Conservation (phyloP, 169 alveolate species). For the Babesia divergens region DNA sequence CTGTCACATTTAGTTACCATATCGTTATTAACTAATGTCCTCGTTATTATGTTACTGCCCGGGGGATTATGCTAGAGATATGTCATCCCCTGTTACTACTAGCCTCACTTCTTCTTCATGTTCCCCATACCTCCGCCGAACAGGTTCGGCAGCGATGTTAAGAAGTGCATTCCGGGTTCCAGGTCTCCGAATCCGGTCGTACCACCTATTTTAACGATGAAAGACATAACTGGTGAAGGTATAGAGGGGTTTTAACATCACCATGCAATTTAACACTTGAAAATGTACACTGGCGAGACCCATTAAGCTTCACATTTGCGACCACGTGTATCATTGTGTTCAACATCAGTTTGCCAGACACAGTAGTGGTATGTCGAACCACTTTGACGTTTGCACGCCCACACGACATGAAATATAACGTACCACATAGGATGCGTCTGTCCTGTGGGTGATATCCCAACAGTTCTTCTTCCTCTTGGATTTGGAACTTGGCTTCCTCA, state of each 20-base stretch:
- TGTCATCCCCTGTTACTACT: too few relatives aligned
- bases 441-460: conserved; percentile 84
- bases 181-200: conserved; percentile 79
- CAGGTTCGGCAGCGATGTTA: conserved; percentile 72
- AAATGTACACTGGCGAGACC: background rate
- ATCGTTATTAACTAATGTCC: too few relatives aligned
- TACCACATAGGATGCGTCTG: conserved; percentile 78
- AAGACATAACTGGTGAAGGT: too few relatives aligned
- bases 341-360: too few relatives aligned
- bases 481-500: conserved; percentile 86
- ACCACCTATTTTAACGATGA: conserved; percentile 72
- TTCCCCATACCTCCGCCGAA: conserved; percentile 76
- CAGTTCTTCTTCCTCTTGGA: conserved; percentile 85
- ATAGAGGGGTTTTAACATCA: too few relatives aligned
- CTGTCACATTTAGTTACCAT: too few relatives aligned
- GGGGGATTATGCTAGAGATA: too few relatives aligned
- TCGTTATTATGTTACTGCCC: too few relatives aligned
- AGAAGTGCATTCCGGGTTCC: conserved; percentile 79
- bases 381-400: background rate
- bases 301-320: background rate
- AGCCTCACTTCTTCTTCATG: conserved; percentile 47
- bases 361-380: background rate
- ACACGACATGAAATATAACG: background rate
- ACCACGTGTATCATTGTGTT: background rate
- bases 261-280: too few relatives aligned